Conservation (phyloP, 176 grass and related monocot genomes). For the Oryza punctata region DNA sequence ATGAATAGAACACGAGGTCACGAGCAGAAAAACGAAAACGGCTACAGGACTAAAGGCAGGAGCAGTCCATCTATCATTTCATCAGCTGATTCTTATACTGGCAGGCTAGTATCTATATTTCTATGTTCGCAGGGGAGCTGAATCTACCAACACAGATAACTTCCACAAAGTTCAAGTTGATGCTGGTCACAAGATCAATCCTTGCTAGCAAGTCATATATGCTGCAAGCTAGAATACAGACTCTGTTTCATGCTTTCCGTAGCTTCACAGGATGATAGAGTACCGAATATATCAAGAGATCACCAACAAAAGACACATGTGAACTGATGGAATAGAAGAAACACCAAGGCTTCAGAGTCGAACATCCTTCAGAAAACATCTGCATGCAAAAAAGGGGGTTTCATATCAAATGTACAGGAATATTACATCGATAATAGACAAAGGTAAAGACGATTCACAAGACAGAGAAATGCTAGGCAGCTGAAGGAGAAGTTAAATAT, state of each 20-base stretch:
- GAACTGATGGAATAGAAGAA: slow-evolving; percentile 10
- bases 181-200: background rate
- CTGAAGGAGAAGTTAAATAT: slow-evolving; percentile 12
- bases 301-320: background rate
- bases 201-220: slow-evolving; percentile 11
- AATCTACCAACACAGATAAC: slow-evolving; percentile 1
- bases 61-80: background rate
- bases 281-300: slow-evolving; percentile 9
- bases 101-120: background rate
- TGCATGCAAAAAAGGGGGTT: slow-evolving; percentile 17
- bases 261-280: background rate
- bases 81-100: background rate
- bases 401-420: background rate
- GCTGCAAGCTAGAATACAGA: background rate
- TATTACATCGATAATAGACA: background rate
- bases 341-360: slow-evolving; percentile 15
- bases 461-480: background rate
- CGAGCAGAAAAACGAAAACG: background rate
- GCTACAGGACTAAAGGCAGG: background rate
- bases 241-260: background rate
- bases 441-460: background rate
- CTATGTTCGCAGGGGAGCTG: slow-evolving; percentile 31
- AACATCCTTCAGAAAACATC: slow-evolving; percentile 17
- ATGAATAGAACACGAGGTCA: background rate
- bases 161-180: slow-evolving; percentile 1